Conservation (phyloP, 257 asterid species). For the Handroanthus guayacan region DNA sequence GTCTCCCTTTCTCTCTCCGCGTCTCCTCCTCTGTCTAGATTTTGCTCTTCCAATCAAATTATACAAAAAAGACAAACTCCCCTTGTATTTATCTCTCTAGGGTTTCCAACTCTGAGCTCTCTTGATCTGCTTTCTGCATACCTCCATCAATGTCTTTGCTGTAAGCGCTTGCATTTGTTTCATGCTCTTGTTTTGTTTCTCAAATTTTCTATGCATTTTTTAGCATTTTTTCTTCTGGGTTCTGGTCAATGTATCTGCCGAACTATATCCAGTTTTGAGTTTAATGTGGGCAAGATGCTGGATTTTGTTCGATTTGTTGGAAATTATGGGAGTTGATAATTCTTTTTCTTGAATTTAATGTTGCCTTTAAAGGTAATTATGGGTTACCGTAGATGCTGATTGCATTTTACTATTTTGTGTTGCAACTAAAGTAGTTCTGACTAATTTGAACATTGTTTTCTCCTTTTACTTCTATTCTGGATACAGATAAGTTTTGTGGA, state of each 20-base stretch:
- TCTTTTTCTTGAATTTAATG: constrained; percentile 7
- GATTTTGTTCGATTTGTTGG: constrained; percentile 4
- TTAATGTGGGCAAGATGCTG: constrained; percentile 18
- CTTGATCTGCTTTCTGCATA: constrained; percentile 39
- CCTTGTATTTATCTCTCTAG: constrained; percentile 40
- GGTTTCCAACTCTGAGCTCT: constrained; percentile 45
- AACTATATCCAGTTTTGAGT: constrained; percentile 28
- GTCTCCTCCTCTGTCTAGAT: constrained; percentile 40
- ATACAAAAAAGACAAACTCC: constrained; percentile 24
- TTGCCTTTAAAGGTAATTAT: constrained; percentile 17
- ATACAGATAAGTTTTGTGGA: constrained; percentile 1
- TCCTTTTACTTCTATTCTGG: background rate
- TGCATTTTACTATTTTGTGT: constrained; percentile 26
- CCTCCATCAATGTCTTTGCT: constrained; percentile 39
- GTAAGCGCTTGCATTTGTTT: constrained; percentile 42
- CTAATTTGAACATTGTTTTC: background rate
- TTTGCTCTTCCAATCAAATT: constrained; percentile 48
- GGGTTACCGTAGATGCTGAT: constrained; percentile 10
- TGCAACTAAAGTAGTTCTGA: constrained; percentile 1
- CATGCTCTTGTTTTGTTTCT: background rate
- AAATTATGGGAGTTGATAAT: constrained; percentile 1
- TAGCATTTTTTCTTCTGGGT: background rate
- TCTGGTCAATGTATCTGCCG: constrained; percentile 37
- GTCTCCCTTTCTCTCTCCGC: constrained; percentile 33
- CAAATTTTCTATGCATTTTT: constrained; percentile 15